Evolutionary conservation across 495 filamentous ascomycete genomes (phyloP), one percentile per base, ranked within the genome.

Genomic region (Neurospora hispaniola): DNA sequence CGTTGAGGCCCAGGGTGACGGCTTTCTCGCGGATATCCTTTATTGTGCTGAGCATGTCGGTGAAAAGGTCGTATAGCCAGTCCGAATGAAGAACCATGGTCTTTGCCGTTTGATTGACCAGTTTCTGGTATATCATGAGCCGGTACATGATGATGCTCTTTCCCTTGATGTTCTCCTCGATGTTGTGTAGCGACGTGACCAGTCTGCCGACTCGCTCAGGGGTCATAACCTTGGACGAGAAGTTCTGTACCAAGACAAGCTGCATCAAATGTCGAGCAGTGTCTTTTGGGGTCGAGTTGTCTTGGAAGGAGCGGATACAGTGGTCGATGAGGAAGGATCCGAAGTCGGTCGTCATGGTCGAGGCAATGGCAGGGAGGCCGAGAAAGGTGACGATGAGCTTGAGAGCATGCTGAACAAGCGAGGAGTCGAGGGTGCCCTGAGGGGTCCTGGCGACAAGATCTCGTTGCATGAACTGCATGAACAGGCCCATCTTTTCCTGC

Each of bases 31-130:
- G 85, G 42, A 93, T 90, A 59, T 97, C 94, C 74, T 90, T 92
- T 69, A 94, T 79, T 70, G 81, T 89, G 79, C 92, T 92, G 27
- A 97, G 87, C 81, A 97, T 88, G 40, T 93, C 92, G 31, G 86
- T 87, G 71, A 98, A 88, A n/a, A 97, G 80, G 78, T 94, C 90
- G 40, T 90, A 82, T 44, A 97, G 85, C 94, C 95, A 98, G 70
- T 91, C 84, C 1, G 86, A 84, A 48, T 89, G 84, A 6, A 83
- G 75, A 12, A 87, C 73, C 89, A 99, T 96, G 20, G 86, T 81
- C 5, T 84, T 76, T 73, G 86, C 91, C 12, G 87, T 85, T 80
- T 96, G 92, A 69, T 82, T 83, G 20, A 97, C 78, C 8, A 98
- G 82, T 59, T 88, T 91, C 72, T 88, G 85, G 78, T 97, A 98